Percentiles rank a stretch among this genome's conserved stretches.
These are phyloP conservation scores for Prunus yedoensis DNA, from an alignment of 331 rosid genomes.

Conservation along the genomic window DNA sequence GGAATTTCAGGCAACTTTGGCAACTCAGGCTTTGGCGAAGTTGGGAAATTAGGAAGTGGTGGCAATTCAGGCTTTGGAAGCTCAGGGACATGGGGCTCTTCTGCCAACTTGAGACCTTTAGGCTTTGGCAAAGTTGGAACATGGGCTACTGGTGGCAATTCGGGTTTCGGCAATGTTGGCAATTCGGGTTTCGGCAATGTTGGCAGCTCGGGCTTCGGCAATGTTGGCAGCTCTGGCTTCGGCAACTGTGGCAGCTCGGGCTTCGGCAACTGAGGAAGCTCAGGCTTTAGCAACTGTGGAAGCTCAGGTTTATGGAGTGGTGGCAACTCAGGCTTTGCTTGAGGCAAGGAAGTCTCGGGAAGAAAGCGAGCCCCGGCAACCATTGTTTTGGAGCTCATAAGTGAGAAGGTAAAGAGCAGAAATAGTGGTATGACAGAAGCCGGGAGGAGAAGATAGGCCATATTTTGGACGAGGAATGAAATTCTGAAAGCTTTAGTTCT, in stretches of 20 bases:
- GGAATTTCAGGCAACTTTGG: neutral
- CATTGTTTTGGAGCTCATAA: neutral
- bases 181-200: neutral
- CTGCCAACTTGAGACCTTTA: too few species aligned
- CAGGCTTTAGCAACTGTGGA: neutral
- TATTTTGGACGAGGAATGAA: too few species aligned
- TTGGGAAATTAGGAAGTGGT: neutral
- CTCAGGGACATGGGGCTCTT: neutral
- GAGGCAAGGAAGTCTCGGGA: constrained; percentile 12
- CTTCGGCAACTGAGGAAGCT: neutral
- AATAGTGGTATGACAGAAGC: neutral
- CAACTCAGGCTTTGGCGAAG: neutral
- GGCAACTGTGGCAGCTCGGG: neutral
- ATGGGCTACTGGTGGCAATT: constrained; percentile 2
- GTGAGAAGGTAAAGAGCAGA: constrained; percentile 8
- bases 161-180: neutral
- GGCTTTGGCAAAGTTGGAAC: neutral
- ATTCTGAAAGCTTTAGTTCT: too few species aligned
- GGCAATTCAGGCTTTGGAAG: neutral
- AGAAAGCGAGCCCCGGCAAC: constrained; percentile 28
- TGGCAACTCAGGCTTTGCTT: constrained; percentile 4
- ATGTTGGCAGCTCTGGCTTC: neutral
- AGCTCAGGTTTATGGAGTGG: neutral
- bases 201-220: neutral
- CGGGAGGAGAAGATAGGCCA: constrained; percentile 3